Conservation (phyloP, 495 filamentous ascomycete genomes). For the Collariella sp. region DNA sequence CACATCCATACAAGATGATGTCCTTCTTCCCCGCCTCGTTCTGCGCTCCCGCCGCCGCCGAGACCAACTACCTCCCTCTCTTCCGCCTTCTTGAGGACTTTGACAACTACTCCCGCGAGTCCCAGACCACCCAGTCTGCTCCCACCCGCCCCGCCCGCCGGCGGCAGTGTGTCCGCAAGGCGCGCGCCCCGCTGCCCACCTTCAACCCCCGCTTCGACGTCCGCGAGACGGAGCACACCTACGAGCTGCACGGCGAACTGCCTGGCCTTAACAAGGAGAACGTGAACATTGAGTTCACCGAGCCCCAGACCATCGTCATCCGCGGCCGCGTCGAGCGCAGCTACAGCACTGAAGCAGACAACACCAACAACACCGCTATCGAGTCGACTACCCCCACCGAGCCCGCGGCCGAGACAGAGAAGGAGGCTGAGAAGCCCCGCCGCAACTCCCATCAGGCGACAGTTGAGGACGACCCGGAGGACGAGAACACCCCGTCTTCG, state of each 20-base stretch:
- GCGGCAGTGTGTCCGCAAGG: conserved; percentile 8
- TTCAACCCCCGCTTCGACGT: conserved; percentile 60
- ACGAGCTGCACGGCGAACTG: conserved; percentile 81
- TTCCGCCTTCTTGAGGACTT: conserved; percentile 74
- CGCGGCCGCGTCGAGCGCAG: conserved; percentile 57
- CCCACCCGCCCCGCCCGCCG: not conserved
- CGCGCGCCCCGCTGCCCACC: conserved; percentile 19
- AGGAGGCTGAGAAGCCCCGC: conserved; percentile 7
- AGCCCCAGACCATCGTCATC: conserved; percentile 66
- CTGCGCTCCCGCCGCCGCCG: conserved; percentile 31
- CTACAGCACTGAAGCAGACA: conserved; percentile 38
- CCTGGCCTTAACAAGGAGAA: conserved; percentile 74
- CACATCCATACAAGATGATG: conserved; percentile 43
- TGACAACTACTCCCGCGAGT: conserved; percentile 43
- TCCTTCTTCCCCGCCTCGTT: conserved; percentile 61
- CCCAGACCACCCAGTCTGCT: conserved; percentile 11
- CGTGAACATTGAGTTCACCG: conserved; percentile 76
- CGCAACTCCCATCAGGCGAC: conserved; percentile 34
- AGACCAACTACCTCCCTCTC: conserved; percentile 52
- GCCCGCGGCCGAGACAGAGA: conserved; percentile 17
- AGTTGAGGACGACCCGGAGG: conserved; percentile 23
- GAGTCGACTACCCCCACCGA: not conserved
- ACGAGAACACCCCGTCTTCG: conserved; percentile 5
- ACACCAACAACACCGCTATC: conserved; percentile 7
- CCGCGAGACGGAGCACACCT: conserved; percentile 54